Percentiles rank a stretch among this genome's conserved stretches.
Conservation (phyloP, 148 eudicot species). For the Camellia lanceoleosa region DNA sequence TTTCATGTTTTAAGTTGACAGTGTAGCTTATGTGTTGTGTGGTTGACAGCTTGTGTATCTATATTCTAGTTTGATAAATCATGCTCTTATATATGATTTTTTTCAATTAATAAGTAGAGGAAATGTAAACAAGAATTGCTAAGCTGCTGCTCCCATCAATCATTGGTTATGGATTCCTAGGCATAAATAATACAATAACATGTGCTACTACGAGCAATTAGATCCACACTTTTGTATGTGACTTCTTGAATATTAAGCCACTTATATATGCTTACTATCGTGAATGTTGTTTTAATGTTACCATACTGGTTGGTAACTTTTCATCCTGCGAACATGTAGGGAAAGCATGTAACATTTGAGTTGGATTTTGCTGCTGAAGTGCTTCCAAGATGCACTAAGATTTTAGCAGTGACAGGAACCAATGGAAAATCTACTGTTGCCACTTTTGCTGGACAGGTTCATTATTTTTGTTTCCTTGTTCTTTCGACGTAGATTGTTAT, state of each 20-base stretch:
- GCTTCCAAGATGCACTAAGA: conserved; percentile 20
- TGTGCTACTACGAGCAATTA: no score
- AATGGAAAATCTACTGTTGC: conserved; percentile 26
- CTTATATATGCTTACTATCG: not conserved
- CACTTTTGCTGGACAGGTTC: conserved; percentile 25
- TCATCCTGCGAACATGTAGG: conserved; percentile 11
- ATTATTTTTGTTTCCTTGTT: not conserved
- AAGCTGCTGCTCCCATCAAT: no score
- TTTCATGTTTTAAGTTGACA: not conserved
- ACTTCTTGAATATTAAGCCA: no score
- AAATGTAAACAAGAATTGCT: no score
- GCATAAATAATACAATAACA: no score
- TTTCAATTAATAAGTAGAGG: not conserved
- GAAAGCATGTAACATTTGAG: conserved; percentile 16
- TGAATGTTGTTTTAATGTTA: not conserved
- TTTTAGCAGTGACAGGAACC: conserved; percentile 25
- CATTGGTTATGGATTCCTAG: no score
- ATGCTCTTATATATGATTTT: not conserved
- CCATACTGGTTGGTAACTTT: not conserved
- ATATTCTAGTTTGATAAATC: not conserved
- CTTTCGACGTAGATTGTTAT: no score
- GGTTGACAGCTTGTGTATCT: not conserved
- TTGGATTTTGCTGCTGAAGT: conserved; percentile 27
- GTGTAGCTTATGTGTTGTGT: not conserved
- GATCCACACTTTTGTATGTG: no score